Conservation (phyloP, 176 grass and related monocot genomes). For the Oryza coarctata region DNA sequence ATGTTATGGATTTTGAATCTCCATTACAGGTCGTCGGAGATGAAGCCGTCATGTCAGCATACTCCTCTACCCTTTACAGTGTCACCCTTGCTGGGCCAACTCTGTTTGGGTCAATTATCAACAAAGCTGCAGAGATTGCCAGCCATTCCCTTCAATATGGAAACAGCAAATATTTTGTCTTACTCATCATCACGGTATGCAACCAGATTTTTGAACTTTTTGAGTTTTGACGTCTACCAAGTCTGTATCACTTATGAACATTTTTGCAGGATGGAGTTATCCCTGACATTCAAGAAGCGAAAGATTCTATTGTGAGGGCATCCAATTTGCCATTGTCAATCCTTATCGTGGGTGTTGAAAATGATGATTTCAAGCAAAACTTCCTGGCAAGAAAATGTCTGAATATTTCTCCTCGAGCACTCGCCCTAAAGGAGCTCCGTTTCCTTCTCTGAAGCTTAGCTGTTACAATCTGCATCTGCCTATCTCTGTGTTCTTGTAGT, state of each 20-base stretch:
- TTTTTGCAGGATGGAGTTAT: constrained; percentile 83
- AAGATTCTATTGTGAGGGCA: constrained; percentile 81
- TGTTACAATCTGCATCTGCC: not conserved
- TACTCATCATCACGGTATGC: constrained; percentile 89
- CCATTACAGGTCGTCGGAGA: constrained; percentile 73
- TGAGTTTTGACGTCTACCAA: not conserved
- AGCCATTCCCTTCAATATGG: constrained; percentile 62
- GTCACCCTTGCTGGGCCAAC: constrained; percentile 86
- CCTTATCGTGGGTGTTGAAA: constrained; percentile 90
- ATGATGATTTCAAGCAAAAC: constrained; percentile 87
- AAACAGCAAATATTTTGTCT: constrained; percentile 85
- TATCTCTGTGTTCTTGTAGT: not conserved
- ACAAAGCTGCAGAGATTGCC: constrained; percentile 86
- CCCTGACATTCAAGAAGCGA: constrained; percentile 79
- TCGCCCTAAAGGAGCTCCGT: too few relatives aligned
- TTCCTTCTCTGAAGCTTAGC: not conserved
- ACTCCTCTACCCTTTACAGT: constrained; percentile 60
- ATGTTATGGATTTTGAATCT: constrained; percentile 12
- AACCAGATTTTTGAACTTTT: not conserved
- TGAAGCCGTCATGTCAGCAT: constrained; percentile 90
- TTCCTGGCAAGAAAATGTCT: too few relatives aligned
- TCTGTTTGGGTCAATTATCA: constrained; percentile 85
- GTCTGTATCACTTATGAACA: not conserved
- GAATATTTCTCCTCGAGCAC: too few relatives aligned
- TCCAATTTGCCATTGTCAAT: constrained; percentile 91